Evolutionary conservation across 768 basidiomycete species (phyloP).

Genomic region (Lactarius akahatsu): DNA sequence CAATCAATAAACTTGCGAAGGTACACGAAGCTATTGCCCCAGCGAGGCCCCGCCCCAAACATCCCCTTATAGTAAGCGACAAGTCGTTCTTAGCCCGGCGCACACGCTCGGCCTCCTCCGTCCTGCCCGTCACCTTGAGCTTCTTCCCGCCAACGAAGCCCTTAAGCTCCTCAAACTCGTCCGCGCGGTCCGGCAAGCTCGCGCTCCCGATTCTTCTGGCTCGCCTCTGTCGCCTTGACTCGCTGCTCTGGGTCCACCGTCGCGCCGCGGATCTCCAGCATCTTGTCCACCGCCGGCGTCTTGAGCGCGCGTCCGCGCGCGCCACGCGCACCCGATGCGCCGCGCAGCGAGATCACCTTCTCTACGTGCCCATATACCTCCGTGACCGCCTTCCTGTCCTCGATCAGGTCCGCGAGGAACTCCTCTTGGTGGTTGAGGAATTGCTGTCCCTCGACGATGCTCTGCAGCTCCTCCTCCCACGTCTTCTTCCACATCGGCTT

Average conservation of each 20-base stretch:
- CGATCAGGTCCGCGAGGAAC: constrained; percentile 80
- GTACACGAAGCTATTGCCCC: background rate
- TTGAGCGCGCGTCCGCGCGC: constrained; percentile 42
- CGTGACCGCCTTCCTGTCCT: constrained; percentile 86
- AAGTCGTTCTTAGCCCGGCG: constrained; percentile 81
- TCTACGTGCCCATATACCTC: constrained; percentile 90
- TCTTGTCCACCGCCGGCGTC: constrained; percentile 66
- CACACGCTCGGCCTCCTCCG: constrained; percentile 86
- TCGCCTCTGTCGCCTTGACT: constrained; percentile 90
- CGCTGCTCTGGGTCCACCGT: constrained; percentile 78
- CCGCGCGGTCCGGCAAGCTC: constrained; percentile 69
- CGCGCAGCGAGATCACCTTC: constrained; percentile 76
- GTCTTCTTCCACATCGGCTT: constrained; percentile 99
- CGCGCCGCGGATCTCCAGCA: constrained; percentile 88
- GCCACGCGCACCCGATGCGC: constrained; percentile 43
- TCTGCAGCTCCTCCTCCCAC: constrained; percentile 95
- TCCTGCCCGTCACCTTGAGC: constrained; percentile 93
- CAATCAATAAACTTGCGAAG: too few relatives aligned
- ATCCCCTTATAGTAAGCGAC: constrained; percentile 88
- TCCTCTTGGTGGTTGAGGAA: constrained; percentile 92
- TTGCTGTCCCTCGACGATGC: constrained; percentile 96
- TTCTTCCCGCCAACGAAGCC: constrained; percentile 88
- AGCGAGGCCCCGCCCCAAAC: constrained; percentile 50
- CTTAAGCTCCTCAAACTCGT: constrained; percentile 84
- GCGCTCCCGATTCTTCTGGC: constrained; percentile 74